Base-by-base conservation (phyloP, 2,329 filamentous ascomycete genomes). In the Colletotrichum ledebouriae region DNA sequence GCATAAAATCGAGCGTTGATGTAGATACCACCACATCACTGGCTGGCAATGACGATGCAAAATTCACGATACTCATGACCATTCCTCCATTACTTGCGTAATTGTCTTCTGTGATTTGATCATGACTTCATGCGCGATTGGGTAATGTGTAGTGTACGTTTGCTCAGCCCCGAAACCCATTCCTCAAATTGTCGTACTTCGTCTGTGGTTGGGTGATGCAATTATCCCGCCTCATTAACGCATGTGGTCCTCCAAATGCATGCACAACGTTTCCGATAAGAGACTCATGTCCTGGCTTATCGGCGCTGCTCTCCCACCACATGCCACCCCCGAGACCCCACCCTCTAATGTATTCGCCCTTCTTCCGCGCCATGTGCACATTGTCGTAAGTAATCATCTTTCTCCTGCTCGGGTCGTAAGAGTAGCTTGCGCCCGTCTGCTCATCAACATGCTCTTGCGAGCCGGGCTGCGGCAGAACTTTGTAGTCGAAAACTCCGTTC, bases 281-380 rank as follows among this genome's bases (percentile, higher is more conserved):
- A 73, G 92, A 95, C 60, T 85, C 79, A 0, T 84, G 82, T 0
- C 89, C 89, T 3, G 79, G 76, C 75, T 89, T 90, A 77, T 98
- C 95, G 1, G 88, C 90, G 74, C 91, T 95, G 73, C 89, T 93
- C 81, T 98, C 94, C 94, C 94, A 97, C 94, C 94, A 98, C 94
- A 98, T 98, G n/a, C 87, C 93, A 17, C 95, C 95, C 2, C 94
- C 94, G 0, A 98, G 85, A 0, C 87, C 84, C 50, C 85, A 82
- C 20, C 86, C 77, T 75, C 84, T 86, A 75, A 98, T 87, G 77
- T 89, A 97, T 11, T 87, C 81, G 1, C 90, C 89, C 83, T 98
- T 98, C 72, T 81, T 77, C 72, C 83, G 82, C 3, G 89, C 91
- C 77, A 94, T 88, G 3, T 83, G 80, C 1, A 89, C 86, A 1